A percentile compares a stretch with the other conserved stretches of the same genome.
phyloP scores from a whole-genome alignment of 805 yeast species.

The Debaryomyces prosopidis region DNA sequence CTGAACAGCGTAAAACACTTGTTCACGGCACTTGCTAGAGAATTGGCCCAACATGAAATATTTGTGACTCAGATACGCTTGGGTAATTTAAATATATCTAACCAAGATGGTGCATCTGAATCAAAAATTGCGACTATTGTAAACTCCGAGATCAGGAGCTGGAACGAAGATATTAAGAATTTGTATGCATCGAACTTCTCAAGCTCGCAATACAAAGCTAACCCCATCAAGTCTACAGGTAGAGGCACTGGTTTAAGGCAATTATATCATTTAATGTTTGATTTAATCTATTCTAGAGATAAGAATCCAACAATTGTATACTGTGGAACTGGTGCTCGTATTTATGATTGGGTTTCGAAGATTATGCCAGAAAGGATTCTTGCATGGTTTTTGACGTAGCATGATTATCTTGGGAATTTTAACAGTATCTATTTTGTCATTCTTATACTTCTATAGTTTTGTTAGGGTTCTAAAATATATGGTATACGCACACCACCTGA shows the following conservation, averaged over 20 bases:
- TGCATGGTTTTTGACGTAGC: constrained; percentile 19
- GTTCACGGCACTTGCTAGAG: constrained; percentile 36
- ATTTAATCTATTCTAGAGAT: constrained; percentile 29
- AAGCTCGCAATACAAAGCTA: constrained; percentile 27
- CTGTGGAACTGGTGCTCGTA: constrained; percentile 44
- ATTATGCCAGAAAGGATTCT: constrained; percentile 32
- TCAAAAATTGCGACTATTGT: constrained; percentile 25
- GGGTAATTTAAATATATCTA: constrained; percentile 38
- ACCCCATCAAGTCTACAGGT: constrained; percentile 28
- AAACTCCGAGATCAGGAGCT: constrained; percentile 38
- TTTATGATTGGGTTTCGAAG: constrained; percentile 34
- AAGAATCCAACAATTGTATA: constrained; percentile 32
- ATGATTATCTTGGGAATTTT: neutral
- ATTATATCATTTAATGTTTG: constrained; percentile 41
- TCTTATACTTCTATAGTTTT: neutral
- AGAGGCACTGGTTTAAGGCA: constrained; percentile 35
- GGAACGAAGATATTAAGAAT: constrained; percentile 35
- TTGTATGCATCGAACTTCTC: constrained; percentile 35
- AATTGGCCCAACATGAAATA: constrained; percentile 33
- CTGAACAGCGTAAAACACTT: constrained; percentile 43
- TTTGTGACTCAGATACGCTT: constrained; percentile 40
- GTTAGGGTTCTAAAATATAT: neutral
- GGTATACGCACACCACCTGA: constrained; percentile 5
- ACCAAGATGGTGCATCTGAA: constrained; percentile 16
- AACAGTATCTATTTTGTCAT: too few species aligned